Evolutionary conservation across 2,329 filamentous ascomycete species (phyloP).

Genomic region (Neurospora sp.): DNA sequence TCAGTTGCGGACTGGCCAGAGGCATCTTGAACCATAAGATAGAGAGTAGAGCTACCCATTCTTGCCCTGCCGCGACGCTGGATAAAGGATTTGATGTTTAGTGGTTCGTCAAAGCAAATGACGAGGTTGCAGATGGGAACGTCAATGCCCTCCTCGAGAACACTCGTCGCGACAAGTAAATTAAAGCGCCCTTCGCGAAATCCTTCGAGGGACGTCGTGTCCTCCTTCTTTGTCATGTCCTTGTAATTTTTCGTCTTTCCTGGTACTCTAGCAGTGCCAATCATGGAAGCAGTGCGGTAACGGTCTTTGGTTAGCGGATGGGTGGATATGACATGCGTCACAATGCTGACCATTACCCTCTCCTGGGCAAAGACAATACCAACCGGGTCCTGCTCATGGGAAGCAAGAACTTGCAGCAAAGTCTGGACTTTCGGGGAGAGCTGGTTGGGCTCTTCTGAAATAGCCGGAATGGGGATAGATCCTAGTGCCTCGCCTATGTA

Average conservation of each 20-base stretch:
- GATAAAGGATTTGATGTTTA: constrained; percentile 47
- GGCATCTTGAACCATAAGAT: constrained; percentile 32
- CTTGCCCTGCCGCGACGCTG: constrained; percentile 46
- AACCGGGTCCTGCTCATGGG: constrained; percentile 31
- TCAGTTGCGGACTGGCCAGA: constrained; percentile 24
- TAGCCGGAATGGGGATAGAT: constrained; percentile 18
- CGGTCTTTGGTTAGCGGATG: constrained; percentile 37
- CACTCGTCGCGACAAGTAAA: constrained; percentile 52
- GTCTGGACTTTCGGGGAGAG: constrained; percentile 49
- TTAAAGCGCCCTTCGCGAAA: constrained; percentile 48
- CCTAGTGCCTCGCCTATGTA: constrained; percentile 41
- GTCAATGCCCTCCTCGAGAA: constrained; percentile 60
- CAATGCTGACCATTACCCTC: constrained; percentile 48
- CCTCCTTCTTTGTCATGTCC: constrained; percentile 21
- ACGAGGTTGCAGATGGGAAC: constrained; percentile 55
- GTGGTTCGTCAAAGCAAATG: constrained; percentile 43
- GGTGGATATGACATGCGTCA: constrained; percentile 46
- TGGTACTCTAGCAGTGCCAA: constrained; percentile 38
- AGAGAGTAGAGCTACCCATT: constrained; percentile 39
- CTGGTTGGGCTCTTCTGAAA: constrained; percentile 15
- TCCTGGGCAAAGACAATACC: constrained; percentile 62
- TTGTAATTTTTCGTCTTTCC: constrained; percentile 31
- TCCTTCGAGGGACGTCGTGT: constrained; percentile 29
- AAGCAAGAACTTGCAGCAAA: constrained; percentile 43
- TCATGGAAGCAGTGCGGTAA: constrained; percentile 44